Conservation (phyloP, 2,329 filamentous ascomycete species). For the Colletotrichum scovillei region DNA sequence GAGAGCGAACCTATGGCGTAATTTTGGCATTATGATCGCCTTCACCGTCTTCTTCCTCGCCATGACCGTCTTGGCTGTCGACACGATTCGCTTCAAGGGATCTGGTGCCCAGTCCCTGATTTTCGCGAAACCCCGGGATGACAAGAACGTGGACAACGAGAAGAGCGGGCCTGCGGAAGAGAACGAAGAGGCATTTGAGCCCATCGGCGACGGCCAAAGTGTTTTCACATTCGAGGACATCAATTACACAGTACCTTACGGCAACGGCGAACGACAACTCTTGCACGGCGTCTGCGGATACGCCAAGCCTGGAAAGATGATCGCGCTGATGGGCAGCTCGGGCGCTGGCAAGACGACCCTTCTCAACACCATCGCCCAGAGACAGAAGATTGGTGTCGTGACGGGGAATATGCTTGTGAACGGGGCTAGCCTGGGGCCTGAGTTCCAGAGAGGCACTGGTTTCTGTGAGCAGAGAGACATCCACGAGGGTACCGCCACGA, state of each 20-base stretch:
- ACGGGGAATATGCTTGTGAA: constrained; percentile 74
- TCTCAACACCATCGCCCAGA: constrained; percentile 79
- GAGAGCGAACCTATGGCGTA: constrained; percentile 74
- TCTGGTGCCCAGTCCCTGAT: constrained; percentile 32
- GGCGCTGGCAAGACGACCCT: constrained; percentile 88
- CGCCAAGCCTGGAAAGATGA: constrained; percentile 82
- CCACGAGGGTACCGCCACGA: constrained; percentile 73
- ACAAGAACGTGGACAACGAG: constrained; percentile 38
- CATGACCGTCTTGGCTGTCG: constrained; percentile 77
- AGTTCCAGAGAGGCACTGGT: constrained; percentile 75
- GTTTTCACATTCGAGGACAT: constrained; percentile 80
- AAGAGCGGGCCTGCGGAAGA: constrained; percentile 44
- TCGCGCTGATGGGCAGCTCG: constrained; percentile 83
- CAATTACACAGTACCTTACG: constrained; percentile 74
- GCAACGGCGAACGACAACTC: constrained; percentile 20
- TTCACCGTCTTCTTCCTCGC: constrained; percentile 80
- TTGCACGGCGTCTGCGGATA: constrained; percentile 71
- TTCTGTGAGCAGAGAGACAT: constrained; percentile 78
- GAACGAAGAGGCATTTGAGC: constrained; percentile 52
- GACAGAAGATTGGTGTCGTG: constrained; percentile 72
- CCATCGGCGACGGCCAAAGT: constrained; percentile 67
- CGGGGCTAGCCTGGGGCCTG: constrained; percentile 66
- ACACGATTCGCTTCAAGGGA: constrained; percentile 70
- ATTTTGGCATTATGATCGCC: constrained; percentile 82
- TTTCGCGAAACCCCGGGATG: constrained; percentile 16